Evolutionary conservation across 2,329 filamentous ascomycete species (phyloP), one percentile per base, ranked within the genome.

Genomic region (Zymoseptoria passerinii): DNA sequence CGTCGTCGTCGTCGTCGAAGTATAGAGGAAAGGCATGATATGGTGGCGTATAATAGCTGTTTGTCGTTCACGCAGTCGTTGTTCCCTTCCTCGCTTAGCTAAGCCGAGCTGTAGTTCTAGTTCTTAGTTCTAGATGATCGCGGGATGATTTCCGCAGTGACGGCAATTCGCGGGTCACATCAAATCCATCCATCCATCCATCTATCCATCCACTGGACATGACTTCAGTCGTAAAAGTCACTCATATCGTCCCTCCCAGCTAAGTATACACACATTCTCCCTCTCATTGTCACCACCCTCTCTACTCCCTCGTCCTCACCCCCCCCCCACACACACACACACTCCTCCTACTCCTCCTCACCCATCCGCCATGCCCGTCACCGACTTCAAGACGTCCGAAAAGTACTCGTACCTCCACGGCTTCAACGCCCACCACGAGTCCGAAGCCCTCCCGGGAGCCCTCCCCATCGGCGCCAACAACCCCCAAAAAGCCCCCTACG

Each of bases 341-440:
- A n/a, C n/a, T n/a, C n/a, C n/a, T 56, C 40, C 9, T 28, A 50
- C 18, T 28, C 56, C 51, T 28, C 40, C 28, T 40, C 19, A 50
- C 16, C 29, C 50, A 13, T 48, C 16, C 71, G 74, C 62, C 49
- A 88, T 88, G 85, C 85, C 85, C 64, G 78, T 81, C 68, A 86
- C 84, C 29, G 74, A 81, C 16, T 88, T 88, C 76, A 77, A 73
- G 52, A 78, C 81, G 59, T 77, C 80, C 48, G 85, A 88, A 71
- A 85, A 83, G 64, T 94, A 94, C 77, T 79, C 77, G 59, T 94
- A 94, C 74, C 86, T 85, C 69, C 88, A 85, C 77, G 89, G 89
- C 72, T 92, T 94, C 77, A 81, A 82, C 72, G 84, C 80, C 52
- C 86, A 92, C 71, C 83, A 90, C 72, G 87, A 92, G 87, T 84